A percentile compares a stretch with the other conserved stretches of the same genome.
Conservation (phyloP, 2,329 filamentous ascomycete species). For the Aciculosporium take region DNA sequence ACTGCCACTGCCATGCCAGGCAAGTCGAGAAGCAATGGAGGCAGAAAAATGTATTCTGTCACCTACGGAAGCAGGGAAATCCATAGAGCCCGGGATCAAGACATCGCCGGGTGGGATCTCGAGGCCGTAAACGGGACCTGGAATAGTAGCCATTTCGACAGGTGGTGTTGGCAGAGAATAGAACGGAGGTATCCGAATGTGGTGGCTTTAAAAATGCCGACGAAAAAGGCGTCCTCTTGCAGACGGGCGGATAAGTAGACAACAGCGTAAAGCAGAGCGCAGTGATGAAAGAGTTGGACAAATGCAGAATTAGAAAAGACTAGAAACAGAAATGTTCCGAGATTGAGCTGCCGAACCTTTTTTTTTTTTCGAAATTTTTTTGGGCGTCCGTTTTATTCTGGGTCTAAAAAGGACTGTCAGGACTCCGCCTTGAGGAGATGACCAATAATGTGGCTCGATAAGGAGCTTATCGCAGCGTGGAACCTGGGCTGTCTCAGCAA, state of each 20-base stretch:
- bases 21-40: neutral
- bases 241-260: neutral
- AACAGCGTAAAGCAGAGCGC: neutral
- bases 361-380: conserved; percentile 24
- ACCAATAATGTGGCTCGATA: conserved; percentile 20
- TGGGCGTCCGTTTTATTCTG: conserved; percentile 5
- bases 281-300: too few relatives aligned
- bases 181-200: neutral
- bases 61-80: conserved; percentile 75
- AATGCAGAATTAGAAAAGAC: too few relatives aligned
- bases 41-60: neutral
- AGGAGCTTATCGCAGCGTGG: conserved; percentile 14
- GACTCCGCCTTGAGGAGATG: conserved; percentile 2
- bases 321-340: neutral
- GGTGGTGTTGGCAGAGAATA: neutral
- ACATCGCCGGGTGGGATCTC: conserved; percentile 76
- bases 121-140: conserved; percentile 80
- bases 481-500: neutral
- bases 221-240: neutral
- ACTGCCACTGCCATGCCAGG: conserved; percentile 4
- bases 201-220: neutral
- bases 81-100: conserved; percentile 62
- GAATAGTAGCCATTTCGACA: conserved; percentile 39
- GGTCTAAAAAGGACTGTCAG: conserved; percentile 5
- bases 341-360: neutral